Conservation (phyloP, 2,329 filamentous ascomycete species). For the Metarhizium anisopliae region DNA sequence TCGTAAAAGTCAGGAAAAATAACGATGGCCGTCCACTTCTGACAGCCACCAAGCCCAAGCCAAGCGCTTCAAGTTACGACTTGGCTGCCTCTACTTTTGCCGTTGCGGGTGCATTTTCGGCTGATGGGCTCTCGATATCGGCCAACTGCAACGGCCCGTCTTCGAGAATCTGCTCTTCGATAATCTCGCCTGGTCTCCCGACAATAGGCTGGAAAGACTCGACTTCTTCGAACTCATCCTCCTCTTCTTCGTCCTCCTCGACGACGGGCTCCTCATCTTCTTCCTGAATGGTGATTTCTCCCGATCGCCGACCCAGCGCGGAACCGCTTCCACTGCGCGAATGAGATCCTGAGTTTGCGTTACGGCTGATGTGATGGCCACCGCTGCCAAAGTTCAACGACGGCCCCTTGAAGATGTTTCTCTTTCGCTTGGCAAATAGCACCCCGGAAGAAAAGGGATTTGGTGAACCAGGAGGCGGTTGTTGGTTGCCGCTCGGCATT, state of each 20-base stretch:
- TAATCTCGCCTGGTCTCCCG: constrained; percentile 31
- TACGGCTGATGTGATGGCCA: constrained; percentile 29
- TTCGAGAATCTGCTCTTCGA: constrained; percentile 39
- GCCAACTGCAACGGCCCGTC: constrained; percentile 17
- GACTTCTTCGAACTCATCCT: constrained; percentile 46
- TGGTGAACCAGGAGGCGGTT: constrained; percentile 37
- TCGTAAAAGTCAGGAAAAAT: neutral
- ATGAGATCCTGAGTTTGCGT: constrained; percentile 28
- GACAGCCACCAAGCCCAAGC: neutral
- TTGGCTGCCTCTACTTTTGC: neutral
- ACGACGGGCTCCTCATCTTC: constrained; percentile 46
- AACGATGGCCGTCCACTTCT: neutral
- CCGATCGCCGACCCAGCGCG: constrained; percentile 56
- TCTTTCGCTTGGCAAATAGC: constrained; percentile 73
- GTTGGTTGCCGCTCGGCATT: constrained; percentile 35
- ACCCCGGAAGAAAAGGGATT: constrained; percentile 55
- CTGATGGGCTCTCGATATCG: neutral
- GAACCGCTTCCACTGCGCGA: constrained; percentile 54
- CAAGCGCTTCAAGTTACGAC: neutral
- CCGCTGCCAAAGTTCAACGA: constrained; percentile 46
- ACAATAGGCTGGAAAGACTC: constrained; percentile 48
- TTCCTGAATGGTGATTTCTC: constrained; percentile 63
- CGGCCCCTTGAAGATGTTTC: constrained; percentile 75
- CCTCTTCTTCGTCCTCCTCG: constrained; percentile 24
- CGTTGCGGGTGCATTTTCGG: neutral